Evolutionary conservation across 2,329 filamentous ascomycete genomes (phyloP), one percentile per base, ranked within the genome.

Genomic region (Xylaria sp.): DNA sequence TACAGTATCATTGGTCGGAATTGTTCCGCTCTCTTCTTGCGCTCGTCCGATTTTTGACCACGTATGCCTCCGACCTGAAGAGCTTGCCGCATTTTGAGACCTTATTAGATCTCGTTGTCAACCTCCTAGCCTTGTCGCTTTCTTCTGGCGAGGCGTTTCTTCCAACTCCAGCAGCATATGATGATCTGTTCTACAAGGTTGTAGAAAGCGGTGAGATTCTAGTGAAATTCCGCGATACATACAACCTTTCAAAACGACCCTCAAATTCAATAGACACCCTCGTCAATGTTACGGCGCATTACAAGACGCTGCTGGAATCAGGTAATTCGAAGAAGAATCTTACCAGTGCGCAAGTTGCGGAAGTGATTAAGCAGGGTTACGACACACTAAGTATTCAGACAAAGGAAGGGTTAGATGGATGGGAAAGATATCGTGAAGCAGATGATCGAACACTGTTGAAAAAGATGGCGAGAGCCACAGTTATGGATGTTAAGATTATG

Each of bases 141-240:
- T 95, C 92, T 1, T 87, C 88, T 2, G 95, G 95, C 6, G 95
- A 98, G 75, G 89, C 91, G 2, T 98, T 99, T 77, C 83, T 99
- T 7, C 95, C 94, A 0, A 92, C 91, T 31, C 89, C 93, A 0
- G 86, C 91, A 17, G 89, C 92, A 1, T 98, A 98, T 76, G 95
- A 99, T 71, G 95, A 99, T 73, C 83, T 99, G 0, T 98, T 99
- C 79, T 99, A 99, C 85, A 99, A 99, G 78, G 86, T 98, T 1
- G 93, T 98, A 25, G 95, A 99, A 77, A 91, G 90, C 1, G 92
- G 94, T 11, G 92, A 96, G 51, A 85, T 92, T 12, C 84, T 98
- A 21, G 80, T 84, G 33, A 92, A 92, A 73, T 97, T 98, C 78
- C 87, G 92, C 42, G 87, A 93, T 65, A 89, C 86, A 9, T 98